These are phyloP conservation scores for Manihot esculenta DNA, from an alignment of 441 rosid species.

Conservation along the genomic window DNA sequence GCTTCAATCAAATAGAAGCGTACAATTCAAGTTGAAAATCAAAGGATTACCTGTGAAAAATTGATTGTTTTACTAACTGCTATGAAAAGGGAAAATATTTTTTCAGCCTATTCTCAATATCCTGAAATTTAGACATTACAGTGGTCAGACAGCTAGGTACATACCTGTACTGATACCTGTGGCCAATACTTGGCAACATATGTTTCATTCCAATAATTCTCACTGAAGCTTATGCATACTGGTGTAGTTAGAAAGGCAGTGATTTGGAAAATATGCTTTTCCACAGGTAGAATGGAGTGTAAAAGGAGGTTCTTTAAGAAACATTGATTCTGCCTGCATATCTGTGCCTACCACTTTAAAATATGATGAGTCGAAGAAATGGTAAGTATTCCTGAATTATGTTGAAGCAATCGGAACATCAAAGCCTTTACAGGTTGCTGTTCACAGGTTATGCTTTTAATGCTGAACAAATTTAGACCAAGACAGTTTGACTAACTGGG, in stretches of 20 bases:
- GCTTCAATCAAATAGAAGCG: background rate
- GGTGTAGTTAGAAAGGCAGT: constrained; percentile 8
- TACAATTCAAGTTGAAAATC: background rate
- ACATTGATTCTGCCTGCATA: constrained; percentile 86
- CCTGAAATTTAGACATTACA: background rate
- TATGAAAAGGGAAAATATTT: background rate
- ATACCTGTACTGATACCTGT: background rate
- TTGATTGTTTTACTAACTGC: background rate
- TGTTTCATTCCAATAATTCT: background rate
- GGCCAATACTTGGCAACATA: background rate
- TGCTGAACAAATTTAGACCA: background rate
- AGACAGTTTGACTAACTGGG: constrained; percentile 9
- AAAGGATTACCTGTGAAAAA: background rate
- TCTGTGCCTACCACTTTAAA: constrained; percentile 78
- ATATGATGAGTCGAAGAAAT: constrained; percentile 76
- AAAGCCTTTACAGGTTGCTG: background rate
- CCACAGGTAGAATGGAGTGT: constrained; percentile 88
- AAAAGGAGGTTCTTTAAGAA: constrained; percentile 83
- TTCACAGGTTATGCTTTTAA: background rate
- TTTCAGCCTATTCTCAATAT: background rate
- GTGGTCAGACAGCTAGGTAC: background rate
- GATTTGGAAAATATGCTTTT: constrained; percentile 14
- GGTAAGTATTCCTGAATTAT: constrained; percentile 44
- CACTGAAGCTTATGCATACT: constrained; percentile 14
- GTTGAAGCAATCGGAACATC: background rate